phyloP scores from a whole-genome alignment of 2,329 filamentous ascomycete species.

The Phoma sp. region DNA sequence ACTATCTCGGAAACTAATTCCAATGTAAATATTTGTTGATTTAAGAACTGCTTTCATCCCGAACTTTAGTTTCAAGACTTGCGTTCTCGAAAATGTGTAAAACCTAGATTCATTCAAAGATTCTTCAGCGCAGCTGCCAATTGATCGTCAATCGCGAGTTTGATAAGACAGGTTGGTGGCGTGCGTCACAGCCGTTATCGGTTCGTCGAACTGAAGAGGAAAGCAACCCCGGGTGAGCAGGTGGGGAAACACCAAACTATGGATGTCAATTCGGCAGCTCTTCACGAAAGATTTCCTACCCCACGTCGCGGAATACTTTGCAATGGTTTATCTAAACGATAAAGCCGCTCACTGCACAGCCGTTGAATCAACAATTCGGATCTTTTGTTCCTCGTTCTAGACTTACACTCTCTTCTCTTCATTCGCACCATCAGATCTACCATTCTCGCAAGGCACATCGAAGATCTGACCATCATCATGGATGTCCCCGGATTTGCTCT shows the following conservation, averaged over 20 bases:
- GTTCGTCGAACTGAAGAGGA: not conserved
- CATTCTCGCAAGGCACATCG: no score
- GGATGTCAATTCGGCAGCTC: not conserved
- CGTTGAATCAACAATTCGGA: not conserved
- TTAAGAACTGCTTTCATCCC: no score
- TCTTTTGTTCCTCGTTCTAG: not conserved
- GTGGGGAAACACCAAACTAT: not conserved
- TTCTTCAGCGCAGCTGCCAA: no score
- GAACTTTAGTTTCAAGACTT: no score
- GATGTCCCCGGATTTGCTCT: slow-evolving; percentile 34
- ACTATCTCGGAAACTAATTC: no score
- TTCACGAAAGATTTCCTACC: not conserved
- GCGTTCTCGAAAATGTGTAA: no score
- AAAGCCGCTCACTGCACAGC: not conserved
- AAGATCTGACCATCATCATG: slow-evolving; percentile 21
- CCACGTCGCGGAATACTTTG: not conserved
- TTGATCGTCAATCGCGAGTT: no score
- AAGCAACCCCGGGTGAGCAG: not conserved
- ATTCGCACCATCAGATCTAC: no score
- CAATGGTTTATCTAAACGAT: not conserved
- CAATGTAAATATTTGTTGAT: no score
- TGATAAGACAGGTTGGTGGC: not conserved
- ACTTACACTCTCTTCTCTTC: no score
- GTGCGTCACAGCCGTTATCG: not conserved
- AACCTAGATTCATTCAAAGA: no score